A percentile compares a stretch with the other conserved stretches of the same genome.
phyloP scores from a whole-genome alignment of 1,284 basidiomycete species.

The Trametes polyzona region DNA sequence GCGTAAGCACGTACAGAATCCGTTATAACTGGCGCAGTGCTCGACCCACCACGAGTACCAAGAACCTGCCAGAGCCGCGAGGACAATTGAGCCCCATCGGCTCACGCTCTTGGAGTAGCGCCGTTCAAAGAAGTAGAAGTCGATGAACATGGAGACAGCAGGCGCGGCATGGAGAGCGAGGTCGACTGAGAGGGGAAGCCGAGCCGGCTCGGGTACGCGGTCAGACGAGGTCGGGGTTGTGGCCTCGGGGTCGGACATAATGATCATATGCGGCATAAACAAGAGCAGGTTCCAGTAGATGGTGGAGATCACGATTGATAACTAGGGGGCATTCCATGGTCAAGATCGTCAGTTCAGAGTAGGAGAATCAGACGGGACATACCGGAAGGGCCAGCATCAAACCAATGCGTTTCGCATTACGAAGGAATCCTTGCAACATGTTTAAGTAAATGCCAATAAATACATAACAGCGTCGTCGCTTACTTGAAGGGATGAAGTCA shows the following conservation, averaged over 20 bases:
- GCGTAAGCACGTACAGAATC: slow-evolving; percentile 56
- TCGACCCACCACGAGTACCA: slow-evolving; percentile 74
- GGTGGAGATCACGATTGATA: slow-evolving; percentile 67
- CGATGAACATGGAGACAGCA: slow-evolving; percentile 59
- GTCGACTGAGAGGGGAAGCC: slow-evolving; percentile 67
- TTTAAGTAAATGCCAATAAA: neutral
- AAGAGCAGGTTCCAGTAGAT: slow-evolving; percentile 75
- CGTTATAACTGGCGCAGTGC: slow-evolving; percentile 64
- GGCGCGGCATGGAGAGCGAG: slow-evolving; percentile 72
- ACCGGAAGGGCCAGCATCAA: slow-evolving; percentile 69
- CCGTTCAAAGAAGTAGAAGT: slow-evolving; percentile 72
- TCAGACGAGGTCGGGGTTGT: slow-evolving; percentile 44
- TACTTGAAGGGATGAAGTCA: slow-evolving; percentile 58
- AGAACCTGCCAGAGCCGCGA: slow-evolving; percentile 47
- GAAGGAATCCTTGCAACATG: slow-evolving; percentile 41
- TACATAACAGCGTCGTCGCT: slow-evolving; percentile 24
- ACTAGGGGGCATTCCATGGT: slow-evolving; percentile 37
- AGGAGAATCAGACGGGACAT: slow-evolving; percentile 26
- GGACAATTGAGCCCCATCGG: slow-evolving; percentile 47
- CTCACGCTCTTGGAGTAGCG: slow-evolving; percentile 57
- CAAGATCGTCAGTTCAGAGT: neutral
- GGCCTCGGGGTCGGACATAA: slow-evolving; percentile 27
- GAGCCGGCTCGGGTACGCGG: slow-evolving; percentile 41
- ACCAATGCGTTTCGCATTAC: slow-evolving; percentile 54
- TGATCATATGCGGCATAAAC: slow-evolving; percentile 56